Conservation (phyloP, 2,329 filamentous ascomycete genomes). For the Amylocarpus encephaloides region DNA sequence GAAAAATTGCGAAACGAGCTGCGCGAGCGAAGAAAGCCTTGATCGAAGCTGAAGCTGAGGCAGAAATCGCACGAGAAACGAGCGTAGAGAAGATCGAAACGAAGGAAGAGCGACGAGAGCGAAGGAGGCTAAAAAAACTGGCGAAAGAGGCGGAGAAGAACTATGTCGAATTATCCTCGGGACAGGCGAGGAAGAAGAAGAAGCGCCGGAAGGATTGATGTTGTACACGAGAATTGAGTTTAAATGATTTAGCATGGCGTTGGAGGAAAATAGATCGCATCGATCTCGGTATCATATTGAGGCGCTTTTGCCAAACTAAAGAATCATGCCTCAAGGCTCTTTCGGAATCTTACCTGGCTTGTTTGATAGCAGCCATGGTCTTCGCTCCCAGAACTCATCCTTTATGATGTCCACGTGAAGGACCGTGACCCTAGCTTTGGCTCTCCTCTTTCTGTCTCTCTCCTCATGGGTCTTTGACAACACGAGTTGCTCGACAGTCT, state of each 20-base stretch:
- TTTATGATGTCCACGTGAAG: constrained; percentile 92
- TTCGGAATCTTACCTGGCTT: constrained; percentile 66
- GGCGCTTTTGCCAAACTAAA: constrained; percentile 4
- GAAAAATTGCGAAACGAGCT: constrained; percentile 35
- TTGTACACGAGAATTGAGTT: neutral
- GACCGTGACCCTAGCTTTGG: constrained; percentile 74
- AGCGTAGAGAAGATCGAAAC: constrained; percentile 21
- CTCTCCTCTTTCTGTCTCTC: constrained; percentile 72
- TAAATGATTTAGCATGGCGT: constrained; percentile 19
- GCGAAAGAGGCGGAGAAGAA: constrained; percentile 19
- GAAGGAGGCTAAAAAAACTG: constrained; percentile 32
- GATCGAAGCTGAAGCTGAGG: neutral
- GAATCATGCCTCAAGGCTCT: constrained; percentile 33
- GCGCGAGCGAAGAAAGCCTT: constrained; percentile 14
- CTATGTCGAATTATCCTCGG: constrained; percentile 18
- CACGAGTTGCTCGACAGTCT: constrained; percentile 44
- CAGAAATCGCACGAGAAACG: constrained; percentile 19
- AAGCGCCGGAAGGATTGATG: constrained; percentile 23
- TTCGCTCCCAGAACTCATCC: constrained; percentile 84
- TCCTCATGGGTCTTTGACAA: constrained; percentile 76
- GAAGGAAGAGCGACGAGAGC: constrained; percentile 35
- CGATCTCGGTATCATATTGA: constrained; percentile 11
- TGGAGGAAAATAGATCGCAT: constrained; percentile 15
- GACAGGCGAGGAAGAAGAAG: constrained; percentile 30
- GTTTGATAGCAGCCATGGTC: constrained; percentile 77